Percentiles rank a stretch among this genome's conserved stretches.
Conservation (phyloP, 345 rosid genomes). For the Salix arbutifolia region DNA sequence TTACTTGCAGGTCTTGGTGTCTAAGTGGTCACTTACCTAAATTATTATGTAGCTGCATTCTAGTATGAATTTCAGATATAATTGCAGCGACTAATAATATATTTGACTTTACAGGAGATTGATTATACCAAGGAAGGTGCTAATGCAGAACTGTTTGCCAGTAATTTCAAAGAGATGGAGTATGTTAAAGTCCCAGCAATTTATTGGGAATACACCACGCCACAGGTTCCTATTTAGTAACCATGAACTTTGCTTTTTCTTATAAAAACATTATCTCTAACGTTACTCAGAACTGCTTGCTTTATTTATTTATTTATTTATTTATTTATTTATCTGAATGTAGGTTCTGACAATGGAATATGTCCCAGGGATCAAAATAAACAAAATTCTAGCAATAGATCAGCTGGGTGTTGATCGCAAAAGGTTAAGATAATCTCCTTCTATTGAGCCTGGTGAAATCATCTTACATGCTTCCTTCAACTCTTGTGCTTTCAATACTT, state of each 20-base stretch:
- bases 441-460: conserved; percentile 1
- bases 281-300: neutral
- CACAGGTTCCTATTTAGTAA: conserved; percentile 50
- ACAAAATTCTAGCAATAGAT: conserved; percentile 84
- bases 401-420: conserved; percentile 87
- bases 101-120: conserved; percentile 61
- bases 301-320: neutral
- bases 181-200: conserved; percentile 88
- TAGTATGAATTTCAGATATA: neutral
- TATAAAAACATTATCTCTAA: neutral
- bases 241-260: neutral
- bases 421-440: conserved; percentile 45
- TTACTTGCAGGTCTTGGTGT: neutral
- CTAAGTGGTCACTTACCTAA: neutral
- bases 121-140: conserved; percentile 97
- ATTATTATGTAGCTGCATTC: neutral
- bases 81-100: conserved; percentile 9
- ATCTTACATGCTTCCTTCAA: neutral
- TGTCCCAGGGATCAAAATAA: conserved; percentile 98
- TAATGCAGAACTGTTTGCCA: conserved; percentile 87
- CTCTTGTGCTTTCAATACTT: neutral
- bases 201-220: conserved; percentile 82
- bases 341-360: conserved; percentile 96
- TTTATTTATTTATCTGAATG: conserved; percentile 18
- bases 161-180: conserved; percentile 72